Percentiles rank a stretch among this genome's conserved stretches.
These are phyloP conservation scores for Dentipellis sp. DNA, from an alignment of 768 basidiomycete genomes.

Conservation along the genomic window DNA sequence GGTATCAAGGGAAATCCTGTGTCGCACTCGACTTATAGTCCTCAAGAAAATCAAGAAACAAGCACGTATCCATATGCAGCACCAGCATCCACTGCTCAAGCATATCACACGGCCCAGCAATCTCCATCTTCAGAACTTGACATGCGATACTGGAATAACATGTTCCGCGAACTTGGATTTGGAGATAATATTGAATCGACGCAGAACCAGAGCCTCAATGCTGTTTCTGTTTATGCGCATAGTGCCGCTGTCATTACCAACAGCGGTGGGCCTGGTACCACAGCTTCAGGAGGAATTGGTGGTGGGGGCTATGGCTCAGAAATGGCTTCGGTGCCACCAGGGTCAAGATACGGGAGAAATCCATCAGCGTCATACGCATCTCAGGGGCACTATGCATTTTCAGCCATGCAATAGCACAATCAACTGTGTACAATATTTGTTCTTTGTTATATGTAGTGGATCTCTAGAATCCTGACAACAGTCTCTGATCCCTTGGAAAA, in stretches of 20 bases:
- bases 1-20: slow-evolving; percentile 1
- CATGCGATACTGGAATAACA: slow-evolving; percentile 62
- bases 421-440: no score
- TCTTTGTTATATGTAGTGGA: no score
- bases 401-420: no score
- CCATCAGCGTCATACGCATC: no score
- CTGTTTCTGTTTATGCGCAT: not conserved
- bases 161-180: slow-evolving; percentile 69
- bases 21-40: not conserved
- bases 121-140: slow-evolving; percentile 31
- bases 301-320: no score
- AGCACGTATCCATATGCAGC: slow-evolving; percentile 2
- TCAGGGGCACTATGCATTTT: no score
- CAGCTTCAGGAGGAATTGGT: no score
- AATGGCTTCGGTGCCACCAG: no score
- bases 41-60: not conserved
- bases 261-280: no score
- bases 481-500: no score
- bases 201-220: not conserved
- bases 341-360: no score
- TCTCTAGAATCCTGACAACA: no score
- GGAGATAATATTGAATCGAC: slow-evolving; percentile 29
- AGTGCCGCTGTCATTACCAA: not conserved
- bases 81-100: not conserved
- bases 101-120: not conserved